Percentiles rank a stretch among this genome's conserved stretches.
Conservation (phyloP, 768 basidiomycete species). For the Leccinum disarticulatum region DNA sequence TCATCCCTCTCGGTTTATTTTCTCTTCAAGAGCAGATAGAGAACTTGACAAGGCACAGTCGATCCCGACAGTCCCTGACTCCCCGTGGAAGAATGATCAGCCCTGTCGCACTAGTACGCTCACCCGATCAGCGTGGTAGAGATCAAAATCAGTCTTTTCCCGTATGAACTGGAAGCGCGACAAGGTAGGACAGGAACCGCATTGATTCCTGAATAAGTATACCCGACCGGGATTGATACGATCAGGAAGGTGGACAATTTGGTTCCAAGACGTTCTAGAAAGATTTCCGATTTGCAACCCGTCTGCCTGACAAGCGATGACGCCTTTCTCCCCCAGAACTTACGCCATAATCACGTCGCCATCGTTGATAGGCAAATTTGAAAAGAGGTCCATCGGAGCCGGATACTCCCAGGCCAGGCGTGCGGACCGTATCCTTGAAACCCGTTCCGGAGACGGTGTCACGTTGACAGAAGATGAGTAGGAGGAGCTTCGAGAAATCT, state of each 20-base stretch:
- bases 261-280: slow-evolving; percentile 46
- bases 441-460: too few relatives aligned
- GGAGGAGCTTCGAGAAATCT: slow-evolving; percentile 37
- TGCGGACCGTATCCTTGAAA: too few relatives aligned
- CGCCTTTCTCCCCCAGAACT: slow-evolving; percentile 24
- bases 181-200: slow-evolving; percentile 29
- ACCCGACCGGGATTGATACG: not conserved
- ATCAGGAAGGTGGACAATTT: slow-evolving; percentile 28
- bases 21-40: slow-evolving; percentile 28
- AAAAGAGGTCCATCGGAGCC: slow-evolving; percentile 11
- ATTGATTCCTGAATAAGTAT: not conserved
- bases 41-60: slow-evolving; percentile 45
- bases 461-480: too few relatives aligned
- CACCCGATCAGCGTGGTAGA: slow-evolving; percentile 64
- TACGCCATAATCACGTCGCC: slow-evolving; percentile 44
- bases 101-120: slow-evolving; percentile 20
- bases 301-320: not conserved
- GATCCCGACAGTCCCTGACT: slow-evolving; percentile 29
- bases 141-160: slow-evolving; percentile 64
- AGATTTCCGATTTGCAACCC: slow-evolving; percentile 7
- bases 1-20: not conserved
- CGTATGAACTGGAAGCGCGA: slow-evolving; percentile 51
- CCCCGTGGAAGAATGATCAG: slow-evolving; percentile 39
- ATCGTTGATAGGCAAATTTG: slow-evolving; percentile 43
- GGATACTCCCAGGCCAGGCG: slow-evolving; percentile 1